Base-by-base conservation (phyloP, 148 eudicot genomes). In the Dysphania ambrosioides region DNA sequence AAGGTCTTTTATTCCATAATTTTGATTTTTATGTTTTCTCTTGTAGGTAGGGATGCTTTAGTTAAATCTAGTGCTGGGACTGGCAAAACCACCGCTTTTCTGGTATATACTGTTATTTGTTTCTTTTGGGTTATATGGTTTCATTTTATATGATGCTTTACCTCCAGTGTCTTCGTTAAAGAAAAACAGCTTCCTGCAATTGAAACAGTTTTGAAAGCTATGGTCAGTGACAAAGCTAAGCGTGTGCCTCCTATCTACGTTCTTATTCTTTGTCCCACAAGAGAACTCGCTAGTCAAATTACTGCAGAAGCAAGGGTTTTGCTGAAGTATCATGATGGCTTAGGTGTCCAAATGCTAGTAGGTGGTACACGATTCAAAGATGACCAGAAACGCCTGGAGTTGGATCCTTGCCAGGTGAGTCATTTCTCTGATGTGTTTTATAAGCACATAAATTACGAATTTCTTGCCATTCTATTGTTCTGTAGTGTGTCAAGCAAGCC, bases 201-300 rank as follows among this genome's bases (percentile, higher is more conserved):
- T 88, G 98, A 95, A 92, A 85, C 97, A 92, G 98, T 92, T 85
- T 64, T 95, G 78, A 92, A 86, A 80, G 91, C 93, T 61, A 84
- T 85, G 71, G 74, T 13, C 73, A 78, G 75, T 61, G 76, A 81
- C 47, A 77, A 36, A 67, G 79, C 35, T 58, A 87, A 76, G 69
- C 85, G 93, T 36, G 79, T 86, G 64, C 87, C 97, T 61, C 93
- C 96, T 8, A 71, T 88, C 53, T 84, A 84, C 79, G 98, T 83
- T 84, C 97, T 95, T 68, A 85, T 95, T 82, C 82, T 95, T 53
- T 95, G 98, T 77, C 98, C 98, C 66, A 92, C 96, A 5, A 87
- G 98, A 82, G 98, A 95, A 82, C 97, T 95, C 63, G 98, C 97
- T 21, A 92, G 98, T 83, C 97, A 95, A 83, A 82, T 95, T 79